These are phyloP conservation scores for Umbelopsis sp. DNA, from an alignment of 192 early-diverging fungal genomes.

Conservation along the genomic window DNA sequence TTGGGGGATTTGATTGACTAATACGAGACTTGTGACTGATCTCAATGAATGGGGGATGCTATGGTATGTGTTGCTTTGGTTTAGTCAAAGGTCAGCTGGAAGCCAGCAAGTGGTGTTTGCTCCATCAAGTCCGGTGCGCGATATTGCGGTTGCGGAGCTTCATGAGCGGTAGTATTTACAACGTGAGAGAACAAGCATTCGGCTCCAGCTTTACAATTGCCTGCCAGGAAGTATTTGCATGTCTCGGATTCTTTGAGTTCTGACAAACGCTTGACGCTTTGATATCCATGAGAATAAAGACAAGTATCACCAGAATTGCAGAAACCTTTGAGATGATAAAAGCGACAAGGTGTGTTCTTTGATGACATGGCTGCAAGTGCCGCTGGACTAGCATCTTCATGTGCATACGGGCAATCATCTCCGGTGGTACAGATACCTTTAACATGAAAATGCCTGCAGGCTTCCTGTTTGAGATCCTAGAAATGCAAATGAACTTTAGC, in stretches of 20 bases:
- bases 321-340: conserved; percentile 43
- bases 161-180: conserved; percentile 2
- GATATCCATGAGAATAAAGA: conserved; percentile 32
- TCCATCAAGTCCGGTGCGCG: neutral
- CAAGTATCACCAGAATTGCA: conserved; percentile 41
- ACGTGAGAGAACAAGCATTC: conserved; percentile 35
- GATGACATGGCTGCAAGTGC: conserved; percentile 21
- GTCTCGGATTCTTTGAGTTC: conserved; percentile 1
- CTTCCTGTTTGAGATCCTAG: conserved; percentile 30
- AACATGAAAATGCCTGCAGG: conserved; percentile 39
- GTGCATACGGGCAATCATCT: conserved; percentile 31
- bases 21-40: too few species aligned
- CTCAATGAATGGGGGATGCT: too few species aligned
- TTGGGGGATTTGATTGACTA: too few species aligned
- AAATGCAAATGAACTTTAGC: neutral
- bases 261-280: neutral
- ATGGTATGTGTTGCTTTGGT: too few species aligned
- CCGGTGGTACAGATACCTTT: conserved; percentile 28
- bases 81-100: neutral
- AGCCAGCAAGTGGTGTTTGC: neutral
- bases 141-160: neutral
- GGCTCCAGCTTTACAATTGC: conserved; percentile 35
- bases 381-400: conserved; percentile 21
- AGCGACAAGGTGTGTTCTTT: conserved; percentile 30
- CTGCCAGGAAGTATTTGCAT: conserved; percentile 36